Evolutionary conservation across 2,329 filamentous ascomycete species (phyloP).

Genomic region (Cladosporium sp.): DNA sequence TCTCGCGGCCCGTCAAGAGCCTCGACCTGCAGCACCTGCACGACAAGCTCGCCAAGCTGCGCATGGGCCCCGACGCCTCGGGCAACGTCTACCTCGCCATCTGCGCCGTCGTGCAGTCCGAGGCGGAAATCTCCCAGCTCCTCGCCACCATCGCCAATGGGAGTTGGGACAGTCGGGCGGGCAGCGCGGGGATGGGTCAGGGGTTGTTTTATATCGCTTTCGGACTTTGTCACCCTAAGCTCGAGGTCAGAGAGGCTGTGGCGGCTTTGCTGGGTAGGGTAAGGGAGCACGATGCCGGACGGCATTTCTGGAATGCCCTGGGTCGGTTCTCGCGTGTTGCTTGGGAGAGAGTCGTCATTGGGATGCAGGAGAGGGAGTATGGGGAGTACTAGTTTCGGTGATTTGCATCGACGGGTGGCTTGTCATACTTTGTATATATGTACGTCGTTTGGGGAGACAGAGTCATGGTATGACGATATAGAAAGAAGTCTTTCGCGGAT

Average conservation of each 20-base stretch:
- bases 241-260: slow-evolving; percentile 71
- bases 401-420: too few relatives aligned
- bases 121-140: slow-evolving; percentile 71
- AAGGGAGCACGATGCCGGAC: slow-evolving; percentile 79
- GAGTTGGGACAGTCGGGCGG: slow-evolving; percentile 22
- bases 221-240: slow-evolving; percentile 85
- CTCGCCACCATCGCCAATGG: slow-evolving; percentile 31
- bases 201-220: slow-evolving; percentile 89
- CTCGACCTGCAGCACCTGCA: slow-evolving; percentile 89
- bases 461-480: too few relatives aligned
- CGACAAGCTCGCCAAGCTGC: slow-evolving; percentile 80
- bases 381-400: not conserved
- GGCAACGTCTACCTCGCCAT: slow-evolving; percentile 83
- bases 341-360: slow-evolving; percentile 67
- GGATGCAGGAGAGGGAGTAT: slow-evolving; percentile 11
- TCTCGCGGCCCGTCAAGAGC: slow-evolving; percentile 60
- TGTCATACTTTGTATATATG: too few relatives aligned
- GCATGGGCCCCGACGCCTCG: slow-evolving; percentile 69
- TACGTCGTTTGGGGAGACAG: too few relatives aligned
- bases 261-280: slow-evolving; percentile 79
- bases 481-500: too few relatives aligned
- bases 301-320: slow-evolving; percentile 86
- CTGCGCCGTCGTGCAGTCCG: slow-evolving; percentile 56
- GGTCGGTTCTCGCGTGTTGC: slow-evolving; percentile 86
- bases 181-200: slow-evolving; percentile 38